These are phyloP conservation scores for Didymella sp. DNA, from an alignment of 2,329 filamentous ascomycete genomes.

Conservation along the genomic window DNA sequence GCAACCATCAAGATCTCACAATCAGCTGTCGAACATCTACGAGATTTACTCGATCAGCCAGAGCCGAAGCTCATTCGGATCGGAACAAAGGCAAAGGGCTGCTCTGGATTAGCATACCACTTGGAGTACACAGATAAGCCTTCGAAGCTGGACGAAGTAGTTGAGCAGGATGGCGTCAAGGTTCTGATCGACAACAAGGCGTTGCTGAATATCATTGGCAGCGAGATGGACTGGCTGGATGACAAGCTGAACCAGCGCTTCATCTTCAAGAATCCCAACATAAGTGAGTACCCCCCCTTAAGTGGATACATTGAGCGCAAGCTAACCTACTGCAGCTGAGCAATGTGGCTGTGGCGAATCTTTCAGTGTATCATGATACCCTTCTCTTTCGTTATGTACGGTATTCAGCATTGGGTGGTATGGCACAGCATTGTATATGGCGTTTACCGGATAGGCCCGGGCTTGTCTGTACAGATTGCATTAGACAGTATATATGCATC, in stretches of 20 bases:
- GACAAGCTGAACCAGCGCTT: slow-evolving; percentile 93
- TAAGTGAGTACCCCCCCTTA: slow-evolving; percentile 80
- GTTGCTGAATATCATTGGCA: slow-evolving; percentile 96
- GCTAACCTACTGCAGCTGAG: slow-evolving; percentile 71
- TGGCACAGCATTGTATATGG: slow-evolving; percentile 24
- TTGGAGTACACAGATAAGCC: slow-evolving; percentile 95
- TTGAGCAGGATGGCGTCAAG: slow-evolving; percentile 95
- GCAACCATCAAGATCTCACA: slow-evolving; percentile 88
- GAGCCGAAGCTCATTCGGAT: slow-evolving; percentile 93
- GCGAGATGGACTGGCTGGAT: slow-evolving; percentile 98
- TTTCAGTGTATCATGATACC: slow-evolving; percentile 67
- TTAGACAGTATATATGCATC: slow-evolving; percentile 12
- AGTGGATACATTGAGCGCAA: neutral
- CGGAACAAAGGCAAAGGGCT: slow-evolving; percentile 91
- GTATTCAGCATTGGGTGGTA: slow-evolving; percentile 40
- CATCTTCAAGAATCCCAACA: slow-evolving; percentile 96
- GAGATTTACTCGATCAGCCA: slow-evolving; percentile 78
- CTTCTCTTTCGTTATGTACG: slow-evolving; percentile 24
- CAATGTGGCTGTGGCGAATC: slow-evolving; percentile 96
- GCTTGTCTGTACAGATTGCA: slow-evolving; percentile 1
- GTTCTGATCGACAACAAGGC: slow-evolving; percentile 98
- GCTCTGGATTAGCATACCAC: slow-evolving; percentile 91
- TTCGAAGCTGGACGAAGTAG: slow-evolving; percentile 84
- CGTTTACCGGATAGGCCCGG: slow-evolving; percentile 20
- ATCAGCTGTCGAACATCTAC: slow-evolving; percentile 79